phyloP scores from a whole-genome alignment of 306 rosid genomes.

The Trifolium subterraneum region DNA sequence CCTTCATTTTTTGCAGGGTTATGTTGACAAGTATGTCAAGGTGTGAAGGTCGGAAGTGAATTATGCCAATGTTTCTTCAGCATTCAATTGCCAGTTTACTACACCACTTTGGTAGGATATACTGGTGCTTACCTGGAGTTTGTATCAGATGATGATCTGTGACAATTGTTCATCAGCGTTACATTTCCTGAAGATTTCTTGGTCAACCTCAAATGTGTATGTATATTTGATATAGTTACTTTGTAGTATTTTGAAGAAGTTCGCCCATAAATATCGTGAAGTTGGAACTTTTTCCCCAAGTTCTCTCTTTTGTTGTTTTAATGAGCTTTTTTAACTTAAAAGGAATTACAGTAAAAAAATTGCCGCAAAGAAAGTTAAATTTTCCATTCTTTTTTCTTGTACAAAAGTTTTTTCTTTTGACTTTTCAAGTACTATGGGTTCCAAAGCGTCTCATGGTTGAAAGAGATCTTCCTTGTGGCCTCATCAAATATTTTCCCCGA shows the following conservation, averaged over 20 bases:
- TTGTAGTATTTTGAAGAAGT: slow-evolving; percentile 36
- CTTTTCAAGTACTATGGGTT: not conserved
- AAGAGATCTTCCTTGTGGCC: slow-evolving; percentile 19
- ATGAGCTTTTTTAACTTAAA: slow-evolving; percentile 25
- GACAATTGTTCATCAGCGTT: slow-evolving; percentile 39
- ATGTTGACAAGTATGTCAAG: slow-evolving; percentile 85
- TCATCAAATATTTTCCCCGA: slow-evolving; percentile 26
- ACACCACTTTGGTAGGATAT: slow-evolving; percentile 37
- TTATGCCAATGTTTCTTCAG: slow-evolving; percentile 25
- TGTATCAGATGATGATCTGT: slow-evolving; percentile 28
- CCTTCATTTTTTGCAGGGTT: slow-evolving; percentile 63
- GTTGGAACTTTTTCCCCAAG: slow-evolving; percentile 19
- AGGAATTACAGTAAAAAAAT: slow-evolving; percentile 24
- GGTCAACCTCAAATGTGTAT: slow-evolving; percentile 49
- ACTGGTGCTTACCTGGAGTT: slow-evolving; percentile 35
- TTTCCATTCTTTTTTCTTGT: slow-evolving; percentile 2
- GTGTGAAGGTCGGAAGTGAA: slow-evolving; percentile 41
- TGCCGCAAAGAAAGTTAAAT: slow-evolving; percentile 11
- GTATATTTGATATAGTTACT: slow-evolving; percentile 43
- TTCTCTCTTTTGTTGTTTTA: slow-evolving; percentile 27
- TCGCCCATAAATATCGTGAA: slow-evolving; percentile 18
- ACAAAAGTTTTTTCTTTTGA: slow-evolving; percentile 11
- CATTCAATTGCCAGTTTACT: slow-evolving; percentile 34
- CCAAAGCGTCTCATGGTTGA: slow-evolving; percentile 11
- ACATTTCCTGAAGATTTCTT: slow-evolving; percentile 40